These are phyloP conservation scores for Stemphylium lycopersici DNA, from an alignment of 2,329 filamentous ascomycete species.

Conservation along the genomic window DNA sequence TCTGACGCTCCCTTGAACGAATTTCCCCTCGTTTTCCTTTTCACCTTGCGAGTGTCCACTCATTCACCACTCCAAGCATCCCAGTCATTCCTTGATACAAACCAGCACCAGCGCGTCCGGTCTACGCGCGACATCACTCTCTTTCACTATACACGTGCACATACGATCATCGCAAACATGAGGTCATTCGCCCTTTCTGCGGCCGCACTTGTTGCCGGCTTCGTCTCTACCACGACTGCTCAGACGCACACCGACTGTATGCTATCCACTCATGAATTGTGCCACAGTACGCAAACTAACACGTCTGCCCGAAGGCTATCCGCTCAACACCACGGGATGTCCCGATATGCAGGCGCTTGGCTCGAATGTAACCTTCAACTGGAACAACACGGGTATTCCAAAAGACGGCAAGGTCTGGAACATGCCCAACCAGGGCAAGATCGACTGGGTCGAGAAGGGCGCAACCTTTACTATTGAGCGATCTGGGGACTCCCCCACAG, in stretches of 20 bases:
- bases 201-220: slow-evolving; percentile 44
- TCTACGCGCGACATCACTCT: slow-evolving; percentile 43
- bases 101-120: slow-evolving; percentile 41
- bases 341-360: slow-evolving; percentile 74
- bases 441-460: slow-evolving; percentile 68
- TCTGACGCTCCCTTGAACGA: slow-evolving; percentile 31
- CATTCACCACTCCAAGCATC: slow-evolving; percentile 24
- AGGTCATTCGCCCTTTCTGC: slow-evolving; percentile 44
- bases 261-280: neutral
- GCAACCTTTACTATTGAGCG: slow-evolving; percentile 74
- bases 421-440: slow-evolving; percentile 69
- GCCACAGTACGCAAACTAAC: neutral
- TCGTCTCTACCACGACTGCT: slow-evolving; percentile 60
- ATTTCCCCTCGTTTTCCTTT: slow-evolving; percentile 23
- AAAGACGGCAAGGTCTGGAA: slow-evolving; percentile 58
- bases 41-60: slow-evolving; percentile 36
- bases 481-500: slow-evolving; percentile 76
- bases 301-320: slow-evolving; percentile 62
- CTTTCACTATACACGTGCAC: slow-evolving; percentile 24
- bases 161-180: slow-evolving; percentile 29
- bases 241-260: slow-evolving; percentile 74
- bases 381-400: slow-evolving; percentile 58
- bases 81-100: slow-evolving; percentile 32
- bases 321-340: slow-evolving; percentile 70
- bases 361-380: slow-evolving; percentile 59